Base-by-base conservation (phyloP, 1,284 basidiomycete species). In the Cryptococcus depauperatus region DNA sequence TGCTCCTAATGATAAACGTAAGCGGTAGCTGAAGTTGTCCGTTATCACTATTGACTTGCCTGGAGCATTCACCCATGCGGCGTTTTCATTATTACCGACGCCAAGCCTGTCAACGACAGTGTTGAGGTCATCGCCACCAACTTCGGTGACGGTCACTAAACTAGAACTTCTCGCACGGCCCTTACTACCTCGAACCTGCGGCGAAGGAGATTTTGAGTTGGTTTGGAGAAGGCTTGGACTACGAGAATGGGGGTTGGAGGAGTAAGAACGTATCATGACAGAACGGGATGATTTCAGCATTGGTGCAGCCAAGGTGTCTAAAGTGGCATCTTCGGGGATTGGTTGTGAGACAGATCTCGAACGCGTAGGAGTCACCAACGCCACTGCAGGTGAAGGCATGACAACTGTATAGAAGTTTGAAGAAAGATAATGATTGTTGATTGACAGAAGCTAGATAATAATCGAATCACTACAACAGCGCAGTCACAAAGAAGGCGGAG, bases 21-120 rank as follows among this genome's bases (percentile, higher is more conserved):
- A n/a, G n/a, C n/a, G n/a, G n/a, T n/a, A n/a, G n/a, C n/a, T n/a
- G n/a, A n/a, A n/a, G n/a, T n/a, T n/a, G n/a, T n/a, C n/a, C n/a
- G n/a, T n/a, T n/a, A n/a, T n/a, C n/a, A n/a, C n/a, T n/a, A 22
- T 41, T 23, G 19, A 70, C 79, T 48, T 41, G 90, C 92, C 93
- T 73, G 98, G 98, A 52, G 86, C 82, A 66, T 99, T 96, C 62
- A 98, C 95, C 93, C 93, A 99, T 62, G 91, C 83, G 8, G 90
- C 91, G 69, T 99, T 99, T 59, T 88, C 80, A 68, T 97, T 96
- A 42, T 80, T 77, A 58, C 86, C 89, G 35, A 82, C 79, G 52
- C 81, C 82, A 56, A 86, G 79, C 71, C 92, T 58, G 50, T 71
- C 89, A 18, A 87, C 78, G 4, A 82, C 75, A 57, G 85, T 83